phyloP scores from a whole-genome alignment of 225 moss, liverwort and hornwort genomes.

The Anthoceros angustus region DNA sequence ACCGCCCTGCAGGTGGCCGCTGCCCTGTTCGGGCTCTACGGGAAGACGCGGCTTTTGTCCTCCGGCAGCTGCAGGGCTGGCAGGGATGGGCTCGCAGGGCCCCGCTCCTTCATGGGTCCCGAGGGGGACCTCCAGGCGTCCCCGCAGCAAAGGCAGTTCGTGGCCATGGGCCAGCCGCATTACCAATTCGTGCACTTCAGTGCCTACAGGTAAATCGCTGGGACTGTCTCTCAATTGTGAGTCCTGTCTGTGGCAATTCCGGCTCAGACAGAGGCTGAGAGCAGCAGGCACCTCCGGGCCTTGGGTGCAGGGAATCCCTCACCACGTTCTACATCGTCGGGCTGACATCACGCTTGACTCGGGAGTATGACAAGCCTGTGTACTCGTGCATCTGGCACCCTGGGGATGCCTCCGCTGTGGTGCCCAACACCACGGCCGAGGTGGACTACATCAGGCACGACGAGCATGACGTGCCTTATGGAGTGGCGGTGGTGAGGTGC shows the following conservation, averaged over 20 bases:
- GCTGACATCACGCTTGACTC: background rate
- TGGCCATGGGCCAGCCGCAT: conserved; percentile 1
- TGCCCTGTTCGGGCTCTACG: too few relatives aligned
- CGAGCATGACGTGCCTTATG: conserved; percentile 1
- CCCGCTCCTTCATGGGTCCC: too few relatives aligned
- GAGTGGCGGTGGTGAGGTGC: background rate
- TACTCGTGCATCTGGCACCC: background rate
- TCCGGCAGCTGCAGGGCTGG: too few relatives aligned
- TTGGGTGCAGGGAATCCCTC: conserved; percentile 1
- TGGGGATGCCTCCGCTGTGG: background rate
- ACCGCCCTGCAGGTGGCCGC: too few relatives aligned
- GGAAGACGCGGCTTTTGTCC: too few relatives aligned
- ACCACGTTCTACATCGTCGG: background rate
- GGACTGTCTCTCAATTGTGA: background rate
- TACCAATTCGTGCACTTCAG: conserved; percentile 1
- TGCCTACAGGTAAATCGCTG: background rate
- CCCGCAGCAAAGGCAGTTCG: background rate
- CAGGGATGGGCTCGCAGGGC: too few relatives aligned
- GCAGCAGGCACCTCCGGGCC: too few relatives aligned
- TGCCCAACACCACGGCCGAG: background rate
- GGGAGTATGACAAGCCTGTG: background rate
- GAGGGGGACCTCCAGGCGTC: too few relatives aligned
- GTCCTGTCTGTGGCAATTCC: background rate
- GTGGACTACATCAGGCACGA: background rate
- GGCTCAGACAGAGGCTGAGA: background rate